Evolutionary conservation across 176 grass and related monocot genomes (phyloP).

Genomic region (Poa pratensis): DNA sequence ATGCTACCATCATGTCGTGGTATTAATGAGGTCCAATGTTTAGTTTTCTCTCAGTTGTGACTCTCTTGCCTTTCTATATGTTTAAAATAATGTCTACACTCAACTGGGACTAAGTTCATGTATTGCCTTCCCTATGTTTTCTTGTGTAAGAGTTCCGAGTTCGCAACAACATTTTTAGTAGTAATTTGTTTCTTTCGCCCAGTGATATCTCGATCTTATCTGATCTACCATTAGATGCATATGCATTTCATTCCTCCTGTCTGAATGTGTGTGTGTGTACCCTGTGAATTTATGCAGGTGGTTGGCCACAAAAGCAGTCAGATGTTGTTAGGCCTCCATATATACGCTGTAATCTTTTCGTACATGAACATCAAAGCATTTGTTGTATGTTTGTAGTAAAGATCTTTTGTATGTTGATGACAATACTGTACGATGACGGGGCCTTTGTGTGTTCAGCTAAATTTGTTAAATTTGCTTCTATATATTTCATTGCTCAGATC

Average conservation of each 20-base stretch:
- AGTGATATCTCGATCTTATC: conserved; percentile 27
- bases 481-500: no score
- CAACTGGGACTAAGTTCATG: conserved; percentile 15
- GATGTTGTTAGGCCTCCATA: conserved; percentile 22
- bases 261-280: not conserved
- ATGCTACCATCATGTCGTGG: conserved; percentile 29
- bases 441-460: no score
- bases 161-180: not conserved
- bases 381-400: not conserved
- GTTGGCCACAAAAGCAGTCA: conserved; percentile 15
- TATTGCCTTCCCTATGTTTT: conserved; percentile 30
- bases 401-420: no score
- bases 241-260: not conserved
- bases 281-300: conserved; percentile 18
- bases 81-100: not conserved
- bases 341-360: not conserved
- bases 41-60: conserved; percentile 34
- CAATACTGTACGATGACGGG: no score
- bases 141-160: not conserved
- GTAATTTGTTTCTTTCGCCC: conserved; percentile 34
- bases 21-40: conserved; percentile 27
- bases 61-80: conserved; percentile 6
- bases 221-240: conserved; percentile 14
- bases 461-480: no score
- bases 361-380: conserved; percentile 13